A percentile compares a stretch with the other conserved stretches of the same genome.
phyloP scores from a whole-genome alignment of 257 asterid species.

The Avicennia marina region DNA sequence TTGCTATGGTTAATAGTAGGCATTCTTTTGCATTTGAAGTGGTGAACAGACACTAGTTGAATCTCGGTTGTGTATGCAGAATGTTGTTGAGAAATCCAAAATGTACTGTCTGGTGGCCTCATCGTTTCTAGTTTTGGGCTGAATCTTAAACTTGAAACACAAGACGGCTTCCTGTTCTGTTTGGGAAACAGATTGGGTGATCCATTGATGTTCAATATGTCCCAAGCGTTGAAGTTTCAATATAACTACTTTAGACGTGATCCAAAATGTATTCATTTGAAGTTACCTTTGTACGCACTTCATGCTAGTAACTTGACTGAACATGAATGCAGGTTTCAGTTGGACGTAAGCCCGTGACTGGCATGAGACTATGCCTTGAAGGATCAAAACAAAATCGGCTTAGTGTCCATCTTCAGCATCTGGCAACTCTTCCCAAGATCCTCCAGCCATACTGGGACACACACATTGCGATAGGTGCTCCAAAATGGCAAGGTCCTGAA shows the following conservation, averaged over 20 bases:
- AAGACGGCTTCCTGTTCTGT: too few relatives aligned
- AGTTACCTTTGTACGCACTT: too few relatives aligned
- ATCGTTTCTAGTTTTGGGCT: too few relatives aligned
- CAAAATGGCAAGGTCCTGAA: conserved; percentile 89
- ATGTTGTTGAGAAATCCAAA: too few relatives aligned
- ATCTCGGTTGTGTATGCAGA: too few relatives aligned
- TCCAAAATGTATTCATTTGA: background rate
- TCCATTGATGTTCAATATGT: too few relatives aligned
- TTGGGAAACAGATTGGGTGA: too few relatives aligned
- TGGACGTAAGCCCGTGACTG: conserved; percentile 80
- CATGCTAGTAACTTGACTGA: conserved; percentile 6
- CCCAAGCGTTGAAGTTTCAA: background rate
- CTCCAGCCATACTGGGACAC: conserved; percentile 77
- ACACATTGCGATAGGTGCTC: conserved; percentile 74
- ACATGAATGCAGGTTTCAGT: conserved; percentile 54
- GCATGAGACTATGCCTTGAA: conserved; percentile 68
- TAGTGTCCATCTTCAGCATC: conserved; percentile 60
- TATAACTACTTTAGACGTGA: background rate
- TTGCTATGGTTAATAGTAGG: too few relatives aligned
- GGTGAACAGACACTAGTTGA: too few relatives aligned
- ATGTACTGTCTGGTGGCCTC: too few relatives aligned
- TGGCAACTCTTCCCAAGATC: conserved; percentile 59
- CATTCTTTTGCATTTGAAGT: too few relatives aligned
- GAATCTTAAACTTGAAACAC: too few relatives aligned
- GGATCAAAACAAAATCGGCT: conserved; percentile 68